Conservation (phyloP, 2,329 filamentous ascomycete genomes). For the Penicillium sp. region DNA sequence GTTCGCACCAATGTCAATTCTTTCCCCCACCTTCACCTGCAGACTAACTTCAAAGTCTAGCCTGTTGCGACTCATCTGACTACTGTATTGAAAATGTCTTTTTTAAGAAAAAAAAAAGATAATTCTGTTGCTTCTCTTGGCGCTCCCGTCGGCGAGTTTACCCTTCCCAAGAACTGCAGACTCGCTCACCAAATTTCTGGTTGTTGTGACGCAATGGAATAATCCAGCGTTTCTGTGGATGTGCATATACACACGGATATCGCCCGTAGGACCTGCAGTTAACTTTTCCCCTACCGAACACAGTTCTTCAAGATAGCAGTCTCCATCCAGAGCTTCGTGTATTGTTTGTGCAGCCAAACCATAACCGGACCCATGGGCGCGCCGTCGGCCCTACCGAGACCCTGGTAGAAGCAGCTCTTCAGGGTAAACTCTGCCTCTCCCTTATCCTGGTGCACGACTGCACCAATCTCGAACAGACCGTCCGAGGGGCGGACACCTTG, state of each 20-base stretch:
- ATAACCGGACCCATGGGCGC: constrained; percentile 51
- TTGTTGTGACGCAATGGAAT: background rate
- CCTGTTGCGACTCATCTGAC: background rate
- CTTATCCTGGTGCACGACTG: constrained; percentile 60
- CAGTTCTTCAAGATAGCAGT: constrained; percentile 45
- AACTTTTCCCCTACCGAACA: constrained; percentile 2
- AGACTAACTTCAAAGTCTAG: background rate
- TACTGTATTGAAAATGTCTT: background rate
- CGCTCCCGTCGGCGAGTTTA: background rate
- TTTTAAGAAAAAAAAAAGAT: background rate
- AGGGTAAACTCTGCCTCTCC: constrained; percentile 65
- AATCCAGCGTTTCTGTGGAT: background rate
- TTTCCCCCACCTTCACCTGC: background rate
- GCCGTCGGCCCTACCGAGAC: constrained; percentile 47
- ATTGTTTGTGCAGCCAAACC: constrained; percentile 57
- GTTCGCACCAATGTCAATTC: background rate
- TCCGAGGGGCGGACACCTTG: constrained; percentile 60
- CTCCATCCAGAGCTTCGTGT: constrained; percentile 61
- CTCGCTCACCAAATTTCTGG: background rate
- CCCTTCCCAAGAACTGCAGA: background rate
- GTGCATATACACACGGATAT: constrained; percentile 20
- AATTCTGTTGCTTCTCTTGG: background rate
- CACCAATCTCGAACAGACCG: constrained; percentile 67
- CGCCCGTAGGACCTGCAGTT: background rate
- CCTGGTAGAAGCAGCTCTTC: constrained; percentile 66